These are phyloP conservation scores for Vigna unguiculata DNA, from an alignment of 306 rosid genomes.

Conservation along the genomic window DNA sequence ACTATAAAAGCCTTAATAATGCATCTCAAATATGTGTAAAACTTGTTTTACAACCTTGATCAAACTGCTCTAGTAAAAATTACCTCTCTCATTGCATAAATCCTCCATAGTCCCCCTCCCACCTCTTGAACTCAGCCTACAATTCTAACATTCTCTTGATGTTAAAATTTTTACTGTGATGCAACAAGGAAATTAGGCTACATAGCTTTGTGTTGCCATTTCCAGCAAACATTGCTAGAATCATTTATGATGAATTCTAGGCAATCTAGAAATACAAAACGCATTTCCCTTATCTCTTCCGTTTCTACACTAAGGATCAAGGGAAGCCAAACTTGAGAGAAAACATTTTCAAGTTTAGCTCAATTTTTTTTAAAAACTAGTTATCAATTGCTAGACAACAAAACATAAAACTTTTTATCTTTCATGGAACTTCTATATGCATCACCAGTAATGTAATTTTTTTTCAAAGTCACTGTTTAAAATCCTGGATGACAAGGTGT, in stretches of 20 bases:
- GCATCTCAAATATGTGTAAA: no score
- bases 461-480: neutral
- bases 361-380: neutral
- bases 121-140: no score
- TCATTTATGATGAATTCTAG: slow-evolving; percentile 6
- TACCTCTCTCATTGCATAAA: no score
- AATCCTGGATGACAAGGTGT: no score
- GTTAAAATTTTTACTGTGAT: neutral
- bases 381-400: neutral
- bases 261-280: slow-evolving; percentile 29
- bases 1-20: no score
- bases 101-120: no score
- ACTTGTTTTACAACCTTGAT: no score
- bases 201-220: slow-evolving; percentile 18
- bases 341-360: neutral
- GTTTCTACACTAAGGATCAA: neutral
- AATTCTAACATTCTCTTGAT: neutral
- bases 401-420: slow-evolving; percentile 2
- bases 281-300: slow-evolving; percentile 9
- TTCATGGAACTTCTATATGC: neutral
- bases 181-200: slow-evolving; percentile 17
- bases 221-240: slow-evolving; percentile 35
- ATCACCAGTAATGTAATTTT: neutral
- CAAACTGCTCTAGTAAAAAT: no score
- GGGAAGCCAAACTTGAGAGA: neutral